Percentiles rank a stretch among this genome's conserved stretches.
These are phyloP conservation scores for Chlorophyllum brunneum DNA, from an alignment of 768 basidiomycete species.

Conservation along the genomic window DNA sequence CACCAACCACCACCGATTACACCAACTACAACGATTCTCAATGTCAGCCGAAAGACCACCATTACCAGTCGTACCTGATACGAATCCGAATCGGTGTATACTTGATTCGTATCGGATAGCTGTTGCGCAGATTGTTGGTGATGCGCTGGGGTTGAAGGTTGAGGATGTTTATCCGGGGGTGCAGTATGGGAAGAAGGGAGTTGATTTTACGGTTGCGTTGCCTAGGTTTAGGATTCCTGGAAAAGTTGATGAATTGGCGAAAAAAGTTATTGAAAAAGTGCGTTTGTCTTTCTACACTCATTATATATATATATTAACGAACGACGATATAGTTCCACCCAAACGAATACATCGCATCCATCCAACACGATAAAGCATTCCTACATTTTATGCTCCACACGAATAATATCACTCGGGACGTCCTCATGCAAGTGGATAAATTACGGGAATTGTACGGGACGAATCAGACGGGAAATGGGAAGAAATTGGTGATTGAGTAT, in stretches of 20 bases:
- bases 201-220: slow-evolving; percentile 87
- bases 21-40: too few species aligned
- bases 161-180: slow-evolving; percentile 83
- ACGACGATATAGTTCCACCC: slow-evolving; percentile 84
- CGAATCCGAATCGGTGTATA: slow-evolving; percentile 47
- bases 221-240: slow-evolving; percentile 87
- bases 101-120: slow-evolving; percentile 80
- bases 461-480: slow-evolving; percentile 72
- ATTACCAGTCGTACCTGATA: slow-evolving; percentile 31
- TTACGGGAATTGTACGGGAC: slow-evolving; percentile 69
- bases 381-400: slow-evolving; percentile 41
- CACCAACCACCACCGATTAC: too few species aligned
- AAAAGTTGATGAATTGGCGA: slow-evolving; percentile 75
- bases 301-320: too few species aligned
- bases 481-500: slow-evolving; percentile 87
- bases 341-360: slow-evolving; percentile 71
- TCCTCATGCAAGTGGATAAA: slow-evolving; percentile 72
- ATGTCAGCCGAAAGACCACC: too few species aligned
- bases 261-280: slow-evolving; percentile 71
- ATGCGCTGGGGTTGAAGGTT: slow-evolving; percentile 62
- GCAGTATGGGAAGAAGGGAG: slow-evolving; percentile 90
- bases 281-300: slow-evolving; percentile 28
- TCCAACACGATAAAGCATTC: slow-evolving; percentile 38
- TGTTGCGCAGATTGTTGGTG: slow-evolving; percentile 68
- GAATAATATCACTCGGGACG: slow-evolving; percentile 54